A percentile compares a stretch with the other conserved stretches of the same genome.
Conservation (phyloP, 371 early-diverging fungal species). For the Saksenaea oblongispora region DNA sequence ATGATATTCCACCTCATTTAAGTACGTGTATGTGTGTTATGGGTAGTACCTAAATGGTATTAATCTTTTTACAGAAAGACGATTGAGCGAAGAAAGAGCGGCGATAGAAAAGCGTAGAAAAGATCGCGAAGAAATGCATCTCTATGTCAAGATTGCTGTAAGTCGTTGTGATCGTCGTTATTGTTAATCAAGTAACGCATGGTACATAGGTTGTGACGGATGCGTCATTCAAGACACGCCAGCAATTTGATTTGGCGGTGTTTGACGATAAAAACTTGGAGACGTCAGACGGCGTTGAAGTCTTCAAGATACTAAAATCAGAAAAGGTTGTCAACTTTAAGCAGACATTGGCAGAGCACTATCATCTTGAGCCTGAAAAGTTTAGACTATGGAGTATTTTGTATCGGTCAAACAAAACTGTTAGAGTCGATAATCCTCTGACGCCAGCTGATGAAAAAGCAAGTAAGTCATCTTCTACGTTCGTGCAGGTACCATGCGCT, state of each 20-base stretch:
- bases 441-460: slow-evolving; percentile 32
- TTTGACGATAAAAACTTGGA: slow-evolving; percentile 58
- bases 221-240: slow-evolving; percentile 62
- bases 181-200: not conserved
- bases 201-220: slow-evolving; percentile 59
- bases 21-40: slow-evolving; percentile 36
- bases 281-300: slow-evolving; percentile 26
- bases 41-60: not conserved
- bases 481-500: no score
- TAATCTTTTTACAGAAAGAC: slow-evolving; percentile 38
- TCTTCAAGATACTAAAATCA: slow-evolving; percentile 57
- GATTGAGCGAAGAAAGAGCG: slow-evolving; percentile 65
- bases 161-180: not conserved
- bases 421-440: slow-evolving; percentile 77
- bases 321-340: slow-evolving; percentile 63
- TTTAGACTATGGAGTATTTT: slow-evolving; percentile 87
- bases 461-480: slow-evolving; percentile 37
- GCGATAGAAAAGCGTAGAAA: slow-evolving; percentile 53
- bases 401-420: slow-evolving; percentile 82
- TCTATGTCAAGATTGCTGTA: slow-evolving; percentile 67
- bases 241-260: slow-evolving; percentile 82
- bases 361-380: slow-evolving; percentile 49
- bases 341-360: slow-evolving; percentile 49
- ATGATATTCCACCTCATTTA: slow-evolving; percentile 81
- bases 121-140: slow-evolving; percentile 73